Evolutionary conservation across 306 rosid genomes (phyloP).

Genomic region (Elaeagnus macrophylla): DNA sequence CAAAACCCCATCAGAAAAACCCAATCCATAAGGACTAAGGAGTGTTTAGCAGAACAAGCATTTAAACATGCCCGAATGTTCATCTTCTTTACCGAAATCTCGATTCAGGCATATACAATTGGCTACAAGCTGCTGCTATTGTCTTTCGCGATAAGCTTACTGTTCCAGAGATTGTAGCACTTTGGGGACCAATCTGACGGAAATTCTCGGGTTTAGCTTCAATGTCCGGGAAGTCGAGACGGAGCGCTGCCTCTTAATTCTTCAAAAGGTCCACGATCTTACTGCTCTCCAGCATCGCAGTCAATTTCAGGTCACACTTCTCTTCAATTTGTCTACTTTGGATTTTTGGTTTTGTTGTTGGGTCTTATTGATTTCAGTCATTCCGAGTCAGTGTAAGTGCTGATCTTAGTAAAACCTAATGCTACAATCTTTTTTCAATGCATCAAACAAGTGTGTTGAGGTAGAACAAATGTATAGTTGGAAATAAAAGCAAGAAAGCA

Average conservation of each 20-base stretch:
- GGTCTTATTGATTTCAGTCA: no score
- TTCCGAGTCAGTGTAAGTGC: no score
- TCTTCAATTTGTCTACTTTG: no score
- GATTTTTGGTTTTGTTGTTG: no score
- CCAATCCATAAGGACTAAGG: constrained; percentile 21
- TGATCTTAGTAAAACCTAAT: no score
- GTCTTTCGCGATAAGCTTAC: constrained; percentile 89
- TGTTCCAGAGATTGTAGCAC: constrained; percentile 83
- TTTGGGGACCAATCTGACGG: constrained; percentile 92
- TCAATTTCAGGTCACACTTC: constrained; percentile 88
- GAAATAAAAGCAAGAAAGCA: no score
- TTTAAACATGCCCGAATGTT: constrained; percentile 21
- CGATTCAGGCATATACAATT: constrained; percentile 88
- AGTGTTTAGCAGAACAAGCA: background rate
- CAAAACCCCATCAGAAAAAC: constrained; percentile 51
- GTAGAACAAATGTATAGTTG: no score
- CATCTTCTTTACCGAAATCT: constrained; percentile 40
- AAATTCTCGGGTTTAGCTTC: constrained; percentile 84
- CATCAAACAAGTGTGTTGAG: no score
- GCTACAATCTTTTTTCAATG: no score
- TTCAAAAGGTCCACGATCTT: constrained; percentile 86
- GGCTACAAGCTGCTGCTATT: constrained; percentile 82
- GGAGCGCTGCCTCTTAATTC: constrained; percentile 89
- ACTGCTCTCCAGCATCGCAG: constrained; percentile 79
- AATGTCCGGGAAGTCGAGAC: constrained; percentile 94